phyloP scores from a whole-genome alignment of 2,329 filamentous ascomycete species.

The Pyrenophora graminea region DNA sequence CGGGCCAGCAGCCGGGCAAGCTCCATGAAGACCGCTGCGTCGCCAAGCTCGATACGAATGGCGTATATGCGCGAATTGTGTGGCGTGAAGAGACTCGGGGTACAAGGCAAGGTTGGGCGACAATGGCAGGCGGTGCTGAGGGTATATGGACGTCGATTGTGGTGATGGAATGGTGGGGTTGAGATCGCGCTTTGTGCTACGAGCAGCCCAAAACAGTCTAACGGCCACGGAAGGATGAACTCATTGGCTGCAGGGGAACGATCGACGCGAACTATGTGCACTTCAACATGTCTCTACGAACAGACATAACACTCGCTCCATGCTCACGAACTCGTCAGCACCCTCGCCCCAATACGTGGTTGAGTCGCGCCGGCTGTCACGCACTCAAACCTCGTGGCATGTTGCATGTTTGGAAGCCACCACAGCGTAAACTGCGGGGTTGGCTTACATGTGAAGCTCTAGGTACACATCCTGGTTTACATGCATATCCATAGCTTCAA shows the following conservation, averaged over 20 bases:
- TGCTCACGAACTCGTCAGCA: neutral
- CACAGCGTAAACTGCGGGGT: constrained; percentile 29
- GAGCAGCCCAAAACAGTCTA: constrained; percentile 25
- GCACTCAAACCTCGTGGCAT: constrained; percentile 4
- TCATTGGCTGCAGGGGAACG: constrained; percentile 29
- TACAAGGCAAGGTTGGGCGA: constrained; percentile 22
- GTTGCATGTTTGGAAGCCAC: neutral
- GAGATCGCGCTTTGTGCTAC: constrained; percentile 35
- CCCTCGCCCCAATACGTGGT: neutral
- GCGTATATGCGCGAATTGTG: constrained; percentile 15
- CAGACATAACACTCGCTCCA: constrained; percentile 16
- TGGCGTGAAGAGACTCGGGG: constrained; percentile 6
- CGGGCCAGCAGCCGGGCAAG: constrained; percentile 57
- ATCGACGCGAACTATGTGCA: constrained; percentile 27
- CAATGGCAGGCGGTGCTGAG: constrained; percentile 34
- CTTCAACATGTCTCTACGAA: constrained; percentile 16
- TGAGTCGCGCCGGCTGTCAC: constrained; percentile 2
- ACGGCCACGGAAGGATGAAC: constrained; percentile 11
- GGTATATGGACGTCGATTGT: constrained; percentile 21
- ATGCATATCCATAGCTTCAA: constrained; percentile 15
- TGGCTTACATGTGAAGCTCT: constrained; percentile 32
- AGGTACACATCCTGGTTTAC: constrained; percentile 13
- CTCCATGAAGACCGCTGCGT: constrained; percentile 56
- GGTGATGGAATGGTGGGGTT: constrained; percentile 46
- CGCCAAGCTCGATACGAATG: constrained; percentile 23